Conservation (phyloP, 768 basidiomycete genomes). For the Tephrocybe sp. region DNA sequence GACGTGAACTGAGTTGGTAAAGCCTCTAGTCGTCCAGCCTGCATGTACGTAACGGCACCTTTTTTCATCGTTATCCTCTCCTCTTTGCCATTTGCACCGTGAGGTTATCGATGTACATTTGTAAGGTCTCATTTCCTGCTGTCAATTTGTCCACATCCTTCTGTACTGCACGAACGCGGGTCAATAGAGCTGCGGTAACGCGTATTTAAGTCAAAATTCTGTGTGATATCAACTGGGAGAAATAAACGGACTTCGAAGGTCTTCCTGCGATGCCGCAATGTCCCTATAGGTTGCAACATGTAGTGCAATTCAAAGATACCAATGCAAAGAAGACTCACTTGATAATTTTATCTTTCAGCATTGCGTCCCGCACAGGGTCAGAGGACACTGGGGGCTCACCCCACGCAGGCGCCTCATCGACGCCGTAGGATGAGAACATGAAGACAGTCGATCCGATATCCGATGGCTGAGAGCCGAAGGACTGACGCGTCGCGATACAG, state of each 20-base stretch:
- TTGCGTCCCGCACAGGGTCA: conserved; percentile 72
- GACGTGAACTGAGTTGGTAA: neutral
- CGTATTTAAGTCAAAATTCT: neutral
- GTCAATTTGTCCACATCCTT: conserved; percentile 77
- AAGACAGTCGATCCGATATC: conserved; percentile 12
- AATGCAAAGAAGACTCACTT: conserved; percentile 47
- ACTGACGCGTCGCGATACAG: conserved; percentile 44
- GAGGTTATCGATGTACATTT: conserved; percentile 88
- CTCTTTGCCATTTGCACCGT: conserved; percentile 85
- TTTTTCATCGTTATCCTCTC: conserved; percentile 39
- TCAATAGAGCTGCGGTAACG: conserved; percentile 51
- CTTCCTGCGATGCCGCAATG: conserved; percentile 70
- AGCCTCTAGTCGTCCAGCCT: neutral
- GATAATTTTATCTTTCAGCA: conserved; percentile 74
- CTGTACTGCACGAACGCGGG: conserved; percentile 67
- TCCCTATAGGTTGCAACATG: conserved; percentile 44
- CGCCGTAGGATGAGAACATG: conserved; percentile 47
- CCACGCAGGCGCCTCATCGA: conserved; percentile 49
- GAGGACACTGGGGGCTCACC: conserved; percentile 39
- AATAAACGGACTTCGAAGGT: conserved; percentile 59
- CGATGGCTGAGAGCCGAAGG: conserved; percentile 29
- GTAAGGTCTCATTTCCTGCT: conserved; percentile 78
- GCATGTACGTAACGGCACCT: too few species aligned
- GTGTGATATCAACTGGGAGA: neutral
- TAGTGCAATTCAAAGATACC: neutral